These are phyloP conservation scores for Ramularia endophylla DNA, from an alignment of 2,329 filamentous ascomycete species.

Conservation along the genomic window DNA sequence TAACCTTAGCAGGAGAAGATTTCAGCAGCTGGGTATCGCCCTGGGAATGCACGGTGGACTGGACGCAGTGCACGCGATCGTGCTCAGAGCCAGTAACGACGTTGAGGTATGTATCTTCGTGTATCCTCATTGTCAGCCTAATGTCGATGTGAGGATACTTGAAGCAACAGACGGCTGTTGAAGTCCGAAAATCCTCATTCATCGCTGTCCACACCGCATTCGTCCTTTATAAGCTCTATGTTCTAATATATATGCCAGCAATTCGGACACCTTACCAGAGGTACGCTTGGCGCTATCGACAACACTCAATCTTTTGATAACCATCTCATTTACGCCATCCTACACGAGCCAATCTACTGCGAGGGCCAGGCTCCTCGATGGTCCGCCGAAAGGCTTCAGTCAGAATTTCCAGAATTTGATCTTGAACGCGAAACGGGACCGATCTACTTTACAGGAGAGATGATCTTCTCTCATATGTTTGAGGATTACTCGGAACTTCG, in stretches of 20 bases:
- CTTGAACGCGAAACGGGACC: constrained; percentile 43
- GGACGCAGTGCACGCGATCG: constrained; percentile 65
- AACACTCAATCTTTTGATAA: constrained; percentile 63
- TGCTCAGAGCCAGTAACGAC: constrained; percentile 66
- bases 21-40: constrained; percentile 69
- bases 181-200: too few species aligned
- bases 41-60: constrained; percentile 77
- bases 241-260: constrained; percentile 29
- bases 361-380: constrained; percentile 64
- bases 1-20: constrained; percentile 62
- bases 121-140: too few species aligned
- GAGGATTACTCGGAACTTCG: constrained; percentile 70
- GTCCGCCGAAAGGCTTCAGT: constrained; percentile 64
- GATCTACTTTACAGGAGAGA: constrained; percentile 83
- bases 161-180: too few species aligned
- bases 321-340: constrained; percentile 73
- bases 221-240: background rate
- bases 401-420: constrained; percentile 44
- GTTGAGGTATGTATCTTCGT: constrained; percentile 43
- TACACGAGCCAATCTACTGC: constrained; percentile 88
- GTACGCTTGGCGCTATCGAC: constrained; percentile 65
- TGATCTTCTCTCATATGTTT: constrained; percentile 84
- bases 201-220: too few species aligned
- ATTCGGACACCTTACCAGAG: constrained; percentile 68
- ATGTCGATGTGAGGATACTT: too few species aligned